These are phyloP conservation scores for Cercophora sp. DNA, from an alignment of 495 filamentous ascomycete genomes.

Conservation along the genomic window DNA sequence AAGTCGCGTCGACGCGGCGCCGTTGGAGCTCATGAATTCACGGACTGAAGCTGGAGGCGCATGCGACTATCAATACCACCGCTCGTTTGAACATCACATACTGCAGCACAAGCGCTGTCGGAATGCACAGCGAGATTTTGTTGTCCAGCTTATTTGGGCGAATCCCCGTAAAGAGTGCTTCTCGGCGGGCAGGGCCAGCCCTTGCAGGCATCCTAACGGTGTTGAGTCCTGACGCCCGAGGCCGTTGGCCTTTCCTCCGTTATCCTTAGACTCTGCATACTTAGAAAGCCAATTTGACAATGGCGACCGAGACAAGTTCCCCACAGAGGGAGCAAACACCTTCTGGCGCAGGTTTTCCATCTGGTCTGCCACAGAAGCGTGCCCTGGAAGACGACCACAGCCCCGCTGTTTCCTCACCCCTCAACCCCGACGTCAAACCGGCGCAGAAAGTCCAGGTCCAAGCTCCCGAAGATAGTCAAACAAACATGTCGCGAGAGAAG, in stretches of 20 bases:
- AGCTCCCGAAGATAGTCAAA: slow-evolving; percentile 30
- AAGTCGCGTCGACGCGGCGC: slow-evolving; percentile 2
- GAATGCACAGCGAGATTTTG: too few relatives aligned
- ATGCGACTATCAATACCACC: too few relatives aligned
- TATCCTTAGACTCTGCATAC: too few relatives aligned
- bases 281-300: too few relatives aligned
- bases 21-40: not conserved
- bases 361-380: slow-evolving; percentile 57
- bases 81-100: too few relatives aligned
- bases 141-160: too few relatives aligned
- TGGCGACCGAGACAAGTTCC: slow-evolving; percentile 35
- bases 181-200: too few relatives aligned
- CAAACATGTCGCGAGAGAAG: slow-evolving; percentile 42
- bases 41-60: not conserved
- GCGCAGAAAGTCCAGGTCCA: slow-evolving; percentile 26
- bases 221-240: too few relatives aligned
- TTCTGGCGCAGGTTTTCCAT: slow-evolving; percentile 28
- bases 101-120: too few relatives aligned
- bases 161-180: too few relatives aligned
- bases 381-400: slow-evolving; percentile 50
- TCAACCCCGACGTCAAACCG: slow-evolving; percentile 53
- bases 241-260: too few relatives aligned
- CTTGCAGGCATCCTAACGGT: too few relatives aligned
- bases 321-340: slow-evolving; percentile 42
- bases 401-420: slow-evolving; percentile 57